Conservation (phyloP, 805 yeast genomes). For the Candida silvicultrix region DNA sequence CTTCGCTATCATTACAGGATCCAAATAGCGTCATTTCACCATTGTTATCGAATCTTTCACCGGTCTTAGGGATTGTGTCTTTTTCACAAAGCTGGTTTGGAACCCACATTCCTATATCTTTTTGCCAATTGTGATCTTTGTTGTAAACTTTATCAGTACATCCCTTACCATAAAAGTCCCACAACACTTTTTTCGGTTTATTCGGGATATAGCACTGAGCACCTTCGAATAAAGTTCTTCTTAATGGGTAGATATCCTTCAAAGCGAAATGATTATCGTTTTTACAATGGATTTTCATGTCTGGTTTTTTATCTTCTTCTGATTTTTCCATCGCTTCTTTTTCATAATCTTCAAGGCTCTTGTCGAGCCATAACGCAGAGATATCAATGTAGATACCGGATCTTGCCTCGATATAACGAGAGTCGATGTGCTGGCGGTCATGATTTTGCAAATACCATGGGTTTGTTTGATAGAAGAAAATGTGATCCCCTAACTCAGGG, state of each 20-base stretch:
- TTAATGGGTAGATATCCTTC: neutral
- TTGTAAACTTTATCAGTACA: neutral
- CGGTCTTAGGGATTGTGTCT: neutral
- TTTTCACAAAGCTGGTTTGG: neutral
- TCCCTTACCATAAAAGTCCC: neutral
- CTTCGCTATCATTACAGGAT: neutral
- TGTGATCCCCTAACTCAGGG: constrained; percentile 25
- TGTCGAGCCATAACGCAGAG: constrained; percentile 28
- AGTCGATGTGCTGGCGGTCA: constrained; percentile 37
- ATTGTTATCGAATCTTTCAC: neutral
- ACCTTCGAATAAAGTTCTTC: neutral
- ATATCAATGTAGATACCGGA: constrained; percentile 46
- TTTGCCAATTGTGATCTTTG: neutral
- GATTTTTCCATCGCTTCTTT: too few relatives aligned
- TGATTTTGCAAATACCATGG: constrained; percentile 29
- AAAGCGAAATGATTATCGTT: neutral
- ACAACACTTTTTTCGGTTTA: neutral
- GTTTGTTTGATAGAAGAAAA: constrained; percentile 28
- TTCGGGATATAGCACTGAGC: neutral
- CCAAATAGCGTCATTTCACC: neutral
- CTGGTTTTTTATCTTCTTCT: too few relatives aligned
- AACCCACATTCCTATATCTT: neutral
- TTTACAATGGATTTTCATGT: neutral
- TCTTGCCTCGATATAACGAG: constrained; percentile 41
- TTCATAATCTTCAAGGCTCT: neutral